phyloP scores from a whole-genome alignment of 2,329 filamentous ascomycete genomes.

The Orbilia brochopaga region DNA sequence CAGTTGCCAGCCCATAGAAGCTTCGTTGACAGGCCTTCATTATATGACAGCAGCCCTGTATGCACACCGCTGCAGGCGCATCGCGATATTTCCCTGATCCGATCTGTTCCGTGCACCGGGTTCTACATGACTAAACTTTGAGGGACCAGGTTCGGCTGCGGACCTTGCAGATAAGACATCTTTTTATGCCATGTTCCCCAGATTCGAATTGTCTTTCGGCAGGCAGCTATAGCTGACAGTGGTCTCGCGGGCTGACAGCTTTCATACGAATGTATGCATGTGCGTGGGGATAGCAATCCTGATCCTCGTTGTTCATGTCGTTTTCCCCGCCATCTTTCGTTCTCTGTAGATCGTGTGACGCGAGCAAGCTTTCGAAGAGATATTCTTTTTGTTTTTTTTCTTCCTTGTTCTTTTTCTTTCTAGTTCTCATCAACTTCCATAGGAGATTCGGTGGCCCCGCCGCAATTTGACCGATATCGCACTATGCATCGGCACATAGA shows the following conservation, averaged over 20 bases:
- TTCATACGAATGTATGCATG: too few relatives aligned
- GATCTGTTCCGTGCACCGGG: conserved; percentile 20
- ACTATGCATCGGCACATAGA: not conserved
- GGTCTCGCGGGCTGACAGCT: too few relatives aligned
- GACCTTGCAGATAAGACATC: not conserved
- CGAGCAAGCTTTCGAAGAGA: not conserved
- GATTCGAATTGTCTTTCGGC: not conserved
- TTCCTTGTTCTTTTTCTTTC: too few relatives aligned
- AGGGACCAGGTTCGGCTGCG: conserved; percentile 8
- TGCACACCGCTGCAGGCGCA: not conserved
- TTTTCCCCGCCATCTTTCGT: not conserved
- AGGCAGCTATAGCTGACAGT: too few relatives aligned
- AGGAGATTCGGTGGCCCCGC: not conserved
- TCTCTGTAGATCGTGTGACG: not conserved
- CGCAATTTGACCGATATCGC: not conserved
- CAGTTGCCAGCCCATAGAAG: not conserved
- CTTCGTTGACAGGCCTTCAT: too few relatives aligned
- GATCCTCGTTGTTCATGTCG: not conserved
- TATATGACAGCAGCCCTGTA: too few relatives aligned
- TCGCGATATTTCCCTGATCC: conserved; percentile 19
- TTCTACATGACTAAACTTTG: not conserved
- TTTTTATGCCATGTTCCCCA: not conserved
- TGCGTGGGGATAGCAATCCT: too few relatives aligned
- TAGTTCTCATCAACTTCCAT: too few relatives aligned
- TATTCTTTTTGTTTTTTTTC: too few relatives aligned